Evolutionary conservation across 1,139 yeast genomes (phyloP).

Genomic region (Candida gigantensis): DNA sequence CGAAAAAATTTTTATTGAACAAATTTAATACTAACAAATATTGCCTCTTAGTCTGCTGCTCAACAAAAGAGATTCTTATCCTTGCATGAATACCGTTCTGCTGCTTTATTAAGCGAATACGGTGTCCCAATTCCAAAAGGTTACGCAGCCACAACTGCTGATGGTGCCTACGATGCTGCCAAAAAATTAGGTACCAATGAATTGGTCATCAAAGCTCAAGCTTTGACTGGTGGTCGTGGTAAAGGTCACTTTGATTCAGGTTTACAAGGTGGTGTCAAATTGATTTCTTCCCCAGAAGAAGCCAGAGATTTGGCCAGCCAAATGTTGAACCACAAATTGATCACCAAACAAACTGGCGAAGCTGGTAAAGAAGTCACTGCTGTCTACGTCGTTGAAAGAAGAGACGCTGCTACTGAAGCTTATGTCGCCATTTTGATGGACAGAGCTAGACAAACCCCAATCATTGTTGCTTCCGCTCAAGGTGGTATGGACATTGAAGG

Average conservation of each 20-base stretch:
- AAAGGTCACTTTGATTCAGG: conserved; percentile 97
- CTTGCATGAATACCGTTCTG: conserved; percentile 95
- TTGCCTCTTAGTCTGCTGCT: conserved; percentile 20
- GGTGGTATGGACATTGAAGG: conserved; percentile 99
- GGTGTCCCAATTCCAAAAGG: conserved; percentile 94
- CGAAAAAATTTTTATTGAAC: no score
- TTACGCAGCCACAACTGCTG: conserved; percentile 85
- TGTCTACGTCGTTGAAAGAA: conserved; percentile 93
- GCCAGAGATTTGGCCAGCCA: conserved; percentile 83
- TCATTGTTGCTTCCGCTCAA: conserved; percentile 94
- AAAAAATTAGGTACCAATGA: conserved; percentile 65
- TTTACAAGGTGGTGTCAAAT: conserved; percentile 93
- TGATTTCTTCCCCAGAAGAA: conserved; percentile 83
- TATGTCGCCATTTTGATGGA: conserved; percentile 94
- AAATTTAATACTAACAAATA: conserved; percentile 10
- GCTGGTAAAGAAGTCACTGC: conserved; percentile 97
- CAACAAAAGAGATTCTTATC: conserved; percentile 70
- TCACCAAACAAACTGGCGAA: conserved; percentile 98
- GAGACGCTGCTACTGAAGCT: conserved; percentile 91
- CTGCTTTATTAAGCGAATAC: conserved; percentile 76
- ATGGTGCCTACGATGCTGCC: conserved; percentile 85
- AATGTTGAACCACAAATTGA: conserved; percentile 89
- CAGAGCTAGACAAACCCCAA: conserved; percentile 85
- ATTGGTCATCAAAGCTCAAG: conserved; percentile 96
- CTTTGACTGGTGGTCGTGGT: conserved; percentile 99